phyloP scores from a whole-genome alignment of 2,329 filamentous ascomycete species.

The Calycina marina region DNA sequence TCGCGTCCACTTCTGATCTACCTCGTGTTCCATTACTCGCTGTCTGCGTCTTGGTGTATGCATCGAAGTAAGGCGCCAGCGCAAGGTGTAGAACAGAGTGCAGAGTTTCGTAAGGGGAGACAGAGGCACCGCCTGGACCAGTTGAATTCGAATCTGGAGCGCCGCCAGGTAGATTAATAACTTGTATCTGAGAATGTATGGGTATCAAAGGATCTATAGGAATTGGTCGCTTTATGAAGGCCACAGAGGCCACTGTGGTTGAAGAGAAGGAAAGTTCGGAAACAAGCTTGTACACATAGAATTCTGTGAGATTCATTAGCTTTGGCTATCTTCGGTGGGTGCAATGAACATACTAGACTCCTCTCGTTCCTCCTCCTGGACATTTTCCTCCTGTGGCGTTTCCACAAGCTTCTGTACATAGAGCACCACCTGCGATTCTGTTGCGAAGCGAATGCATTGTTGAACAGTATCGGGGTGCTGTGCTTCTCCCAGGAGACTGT shows the following conservation, averaged over 20 bases:
- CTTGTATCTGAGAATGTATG: slow-evolving; percentile 77
- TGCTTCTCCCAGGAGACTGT: slow-evolving; percentile 66
- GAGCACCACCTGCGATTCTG: slow-evolving; percentile 60
- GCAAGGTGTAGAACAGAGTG: slow-evolving; percentile 86
- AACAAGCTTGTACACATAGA: slow-evolving; percentile 68
- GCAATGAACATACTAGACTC: too few species aligned
- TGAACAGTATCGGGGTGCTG: slow-evolving; percentile 68
- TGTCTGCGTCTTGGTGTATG: slow-evolving; percentile 75
- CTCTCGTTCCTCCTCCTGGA: too few species aligned
- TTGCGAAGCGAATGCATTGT: slow-evolving; percentile 77
- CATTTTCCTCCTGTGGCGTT: slow-evolving; percentile 19
- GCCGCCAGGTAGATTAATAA: slow-evolving; percentile 80
- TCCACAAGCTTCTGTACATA: slow-evolving; percentile 79
- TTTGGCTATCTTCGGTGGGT: too few species aligned
- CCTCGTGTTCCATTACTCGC: slow-evolving; percentile 49
- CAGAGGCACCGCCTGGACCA: slow-evolving; percentile 54
- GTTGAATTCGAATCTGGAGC: slow-evolving; percentile 48
- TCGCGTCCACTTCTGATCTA: slow-evolving; percentile 73
- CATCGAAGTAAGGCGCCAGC: slow-evolving; percentile 92
- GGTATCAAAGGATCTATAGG: slow-evolving; percentile 75
- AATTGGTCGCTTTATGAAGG: slow-evolving; percentile 77
- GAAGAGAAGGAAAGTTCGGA: slow-evolving; percentile 67
- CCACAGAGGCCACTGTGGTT: slow-evolving; percentile 73
- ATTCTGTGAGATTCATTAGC: too few species aligned
- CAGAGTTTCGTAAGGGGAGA: slow-evolving; percentile 82